A percentile compares a stretch with the other conserved stretches of the same genome.
These are phyloP conservation scores for Gracilaria domingensis DNA, from an alignment of 23 red algal genomes.

Conservation along the genomic window DNA sequence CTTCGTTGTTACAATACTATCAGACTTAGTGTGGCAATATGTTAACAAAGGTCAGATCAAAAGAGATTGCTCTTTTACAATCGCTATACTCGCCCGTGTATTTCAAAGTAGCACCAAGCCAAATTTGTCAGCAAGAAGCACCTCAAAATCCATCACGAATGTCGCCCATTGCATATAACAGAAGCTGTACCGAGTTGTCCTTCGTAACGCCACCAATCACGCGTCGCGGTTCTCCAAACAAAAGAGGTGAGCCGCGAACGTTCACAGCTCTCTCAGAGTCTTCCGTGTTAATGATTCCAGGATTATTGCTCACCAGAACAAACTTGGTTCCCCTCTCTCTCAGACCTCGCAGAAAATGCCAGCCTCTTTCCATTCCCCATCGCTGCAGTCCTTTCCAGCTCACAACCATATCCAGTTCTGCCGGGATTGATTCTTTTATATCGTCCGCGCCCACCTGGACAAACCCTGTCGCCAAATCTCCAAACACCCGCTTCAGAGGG, in stretches of 20 bases:
- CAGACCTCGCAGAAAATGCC: conserved; percentile 72
- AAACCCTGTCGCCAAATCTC: conserved; percentile 39
- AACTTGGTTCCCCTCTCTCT: conserved; percentile 7
- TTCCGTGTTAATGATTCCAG: conserved; percentile 44
- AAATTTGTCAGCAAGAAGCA: too few species aligned
- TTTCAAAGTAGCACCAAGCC: too few species aligned
- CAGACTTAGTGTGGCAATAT: too few species aligned
- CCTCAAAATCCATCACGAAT: conserved; percentile 23
- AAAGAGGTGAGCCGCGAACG: conserved; percentile 65
- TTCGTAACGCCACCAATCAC: conserved; percentile 46
- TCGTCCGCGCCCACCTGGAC: conserved; percentile 35
- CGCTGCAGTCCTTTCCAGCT: conserved; percentile 73
- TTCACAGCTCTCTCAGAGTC: conserved; percentile 29
- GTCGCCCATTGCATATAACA: conserved; percentile 52
- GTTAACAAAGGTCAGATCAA: background rate
- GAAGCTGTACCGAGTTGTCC: conserved; percentile 50
- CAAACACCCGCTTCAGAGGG: conserved; percentile 14
- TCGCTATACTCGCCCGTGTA: background rate
- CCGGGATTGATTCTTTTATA: conserved; percentile 13
- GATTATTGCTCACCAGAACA: conserved; percentile 65
- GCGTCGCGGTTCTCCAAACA: conserved; percentile 66
- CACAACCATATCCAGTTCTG: conserved; percentile 63
- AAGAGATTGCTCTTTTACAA: background rate
- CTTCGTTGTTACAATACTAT: too few species aligned
- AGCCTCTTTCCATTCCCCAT: conserved; percentile 67